These are phyloP conservation scores for Cyclanthera cordifolia DNA, from an alignment of 306 rosid species.

Conservation along the genomic window DNA sequence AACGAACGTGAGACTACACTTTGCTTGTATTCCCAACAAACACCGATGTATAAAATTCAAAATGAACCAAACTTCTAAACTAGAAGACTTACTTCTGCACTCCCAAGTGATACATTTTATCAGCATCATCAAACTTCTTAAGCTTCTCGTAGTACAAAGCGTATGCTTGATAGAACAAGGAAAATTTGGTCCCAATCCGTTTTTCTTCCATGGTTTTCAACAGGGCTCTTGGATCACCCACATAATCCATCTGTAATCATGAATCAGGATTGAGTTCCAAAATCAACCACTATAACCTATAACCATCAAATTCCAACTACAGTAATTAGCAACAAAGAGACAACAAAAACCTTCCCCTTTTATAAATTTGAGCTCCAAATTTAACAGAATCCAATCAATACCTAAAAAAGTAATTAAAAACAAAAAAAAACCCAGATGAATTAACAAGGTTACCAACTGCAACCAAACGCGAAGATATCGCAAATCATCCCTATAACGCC, in stretches of 20 bases:
- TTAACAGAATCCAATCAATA: neutral
- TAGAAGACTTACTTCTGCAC: conserved; percentile 41
- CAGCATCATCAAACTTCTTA: conserved; percentile 69
- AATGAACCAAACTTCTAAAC: neutral
- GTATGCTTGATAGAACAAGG: conserved; percentile 72
- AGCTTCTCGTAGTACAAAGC: conserved; percentile 66
- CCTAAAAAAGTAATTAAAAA: neutral
- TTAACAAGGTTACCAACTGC: conserved; percentile 49
- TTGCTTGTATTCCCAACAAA: no score
- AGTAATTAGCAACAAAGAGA: neutral
- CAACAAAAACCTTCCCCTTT: neutral
- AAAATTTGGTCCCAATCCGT: conserved; percentile 49
- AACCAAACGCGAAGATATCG: conserved; percentile 90
- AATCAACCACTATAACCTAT: neutral
- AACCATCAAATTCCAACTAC: neutral
- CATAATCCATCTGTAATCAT: conserved; percentile 64
- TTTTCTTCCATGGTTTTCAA: conserved; percentile 68
- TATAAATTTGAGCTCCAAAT: neutral
- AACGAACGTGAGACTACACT: no score
- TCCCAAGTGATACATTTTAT: conserved; percentile 50
- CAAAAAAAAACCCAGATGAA: neutral
- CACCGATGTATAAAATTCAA: neutral
- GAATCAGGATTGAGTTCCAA: conserved; percentile 15
- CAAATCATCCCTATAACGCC: conserved; percentile 65
- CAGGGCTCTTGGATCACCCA: conserved; percentile 45